phyloP scores from a whole-genome alignment of 2,329 filamentous ascomycete species.

The Aspergillus hortae region DNA sequence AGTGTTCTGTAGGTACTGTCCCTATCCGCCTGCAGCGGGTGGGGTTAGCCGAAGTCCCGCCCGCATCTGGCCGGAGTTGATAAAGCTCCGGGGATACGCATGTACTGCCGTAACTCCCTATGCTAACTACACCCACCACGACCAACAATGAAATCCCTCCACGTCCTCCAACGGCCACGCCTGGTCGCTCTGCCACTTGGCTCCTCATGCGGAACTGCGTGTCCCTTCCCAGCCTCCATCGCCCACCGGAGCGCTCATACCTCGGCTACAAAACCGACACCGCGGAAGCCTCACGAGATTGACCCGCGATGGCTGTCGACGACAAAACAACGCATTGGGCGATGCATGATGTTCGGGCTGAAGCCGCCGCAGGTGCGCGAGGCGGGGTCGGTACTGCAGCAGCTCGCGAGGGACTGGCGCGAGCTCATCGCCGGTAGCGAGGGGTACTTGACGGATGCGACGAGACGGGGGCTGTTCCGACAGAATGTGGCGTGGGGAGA shows the following conservation, averaged over 20 bases:
- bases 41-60: constrained; percentile 2
- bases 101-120: constrained; percentile 4
- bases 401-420: constrained; percentile 65
- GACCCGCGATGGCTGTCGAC: constrained; percentile 67
- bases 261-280: constrained; percentile 9
- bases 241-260: constrained; percentile 11
- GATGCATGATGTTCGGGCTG: constrained; percentile 72
- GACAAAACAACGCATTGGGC: constrained; percentile 64
- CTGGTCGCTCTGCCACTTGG: constrained; percentile 12
- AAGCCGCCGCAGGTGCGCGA: constrained; percentile 54
- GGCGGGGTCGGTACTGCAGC: constrained; percentile 57
- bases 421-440: constrained; percentile 69
- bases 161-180: constrained; percentile 16
- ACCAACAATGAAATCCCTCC: constrained; percentile 21
- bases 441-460: constrained; percentile 65
- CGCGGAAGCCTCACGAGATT: constrained; percentile 27
- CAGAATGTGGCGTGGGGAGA: constrained; percentile 79
- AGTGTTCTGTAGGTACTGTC: too few species aligned
- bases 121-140: neutral
- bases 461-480: constrained; percentile 60
- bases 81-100: neutral
- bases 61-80: neutral
- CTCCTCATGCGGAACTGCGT: constrained; percentile 6
- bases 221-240: constrained; percentile 21
- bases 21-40: neutral